These are phyloP conservation scores for Beauveria sp. DNA, from an alignment of 2,329 filamentous ascomycete species.

Conservation along the genomic window DNA sequence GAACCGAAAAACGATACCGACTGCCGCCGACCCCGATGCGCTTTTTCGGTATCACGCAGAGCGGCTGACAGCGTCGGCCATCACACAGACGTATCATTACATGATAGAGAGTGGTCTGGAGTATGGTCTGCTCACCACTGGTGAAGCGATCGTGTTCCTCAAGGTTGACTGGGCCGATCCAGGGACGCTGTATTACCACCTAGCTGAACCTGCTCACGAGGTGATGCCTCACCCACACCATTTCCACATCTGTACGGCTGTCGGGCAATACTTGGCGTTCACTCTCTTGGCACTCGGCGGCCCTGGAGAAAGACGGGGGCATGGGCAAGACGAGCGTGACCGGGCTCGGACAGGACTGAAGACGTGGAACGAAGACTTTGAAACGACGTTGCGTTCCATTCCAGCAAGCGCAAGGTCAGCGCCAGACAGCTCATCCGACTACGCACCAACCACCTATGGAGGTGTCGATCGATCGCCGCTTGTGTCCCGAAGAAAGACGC, in stretches of 20 bases:
- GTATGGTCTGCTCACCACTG: conserved; percentile 34
- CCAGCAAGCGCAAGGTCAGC: conserved; percentile 13
- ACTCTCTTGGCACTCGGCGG: conserved; percentile 2
- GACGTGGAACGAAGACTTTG: conserved; percentile 20
- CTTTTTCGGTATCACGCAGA: conserved; percentile 28
- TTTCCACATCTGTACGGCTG: conserved; percentile 2
- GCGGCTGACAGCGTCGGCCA: conserved; percentile 31
- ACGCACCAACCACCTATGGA: conserved; percentile 16
- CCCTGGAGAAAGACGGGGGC: background rate
- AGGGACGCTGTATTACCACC: conserved; percentile 6
- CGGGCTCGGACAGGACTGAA: conserved; percentile 9
- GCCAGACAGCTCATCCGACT: conserved; percentile 11
- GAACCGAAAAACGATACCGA: conserved; percentile 21
- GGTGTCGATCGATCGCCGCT: conserved; percentile 15
- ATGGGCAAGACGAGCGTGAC: conserved; percentile 16
- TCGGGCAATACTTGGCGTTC: conserved; percentile 10
- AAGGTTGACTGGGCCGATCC: conserved; percentile 21
- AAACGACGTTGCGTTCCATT: conserved; percentile 18
- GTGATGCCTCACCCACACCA: background rate
- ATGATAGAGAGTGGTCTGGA: conserved; percentile 39
- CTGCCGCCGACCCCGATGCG: conserved; percentile 20
- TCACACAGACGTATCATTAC: conserved; percentile 42
- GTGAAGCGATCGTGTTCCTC: conserved; percentile 38
- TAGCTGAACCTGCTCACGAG: conserved; percentile 6
- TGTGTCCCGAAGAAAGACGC: background rate